Base-by-base conservation (phyloP, 768 basidiomycete species). In the Piloderma croceum region DNA sequence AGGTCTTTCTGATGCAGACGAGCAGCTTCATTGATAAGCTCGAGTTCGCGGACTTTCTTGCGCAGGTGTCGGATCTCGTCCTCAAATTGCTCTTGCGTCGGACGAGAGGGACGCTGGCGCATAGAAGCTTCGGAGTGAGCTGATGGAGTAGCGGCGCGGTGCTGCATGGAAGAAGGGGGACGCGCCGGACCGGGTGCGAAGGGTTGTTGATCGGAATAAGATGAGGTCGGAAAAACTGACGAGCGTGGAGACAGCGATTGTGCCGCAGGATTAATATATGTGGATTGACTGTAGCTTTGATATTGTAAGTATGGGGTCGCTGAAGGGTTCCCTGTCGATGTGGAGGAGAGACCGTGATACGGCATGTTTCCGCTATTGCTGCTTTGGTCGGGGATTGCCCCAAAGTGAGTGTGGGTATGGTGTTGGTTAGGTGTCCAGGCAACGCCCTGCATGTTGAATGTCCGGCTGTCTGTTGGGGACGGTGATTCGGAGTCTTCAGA, bases 31-130 rank as follows among this genome's bases (percentile, higher is more conserved):
- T 77, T 74, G 45, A 74, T 69, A 40, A 70, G 68, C 61, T 88
- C 82, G 25, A 85, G 70, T 45, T 86, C 79, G 15, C 65, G 72
- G 36, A 87, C 64, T 44, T 67, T 71, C 47, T 70, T 74, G 29
- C 74, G 75, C 20, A 88, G 73, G 21, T 60, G 64, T 17, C 61
- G 66, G 33, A 82, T 57, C 51, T 85, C 81, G 5, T 70, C 70
- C 21, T 77, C 71, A 39, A 54, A 42, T 5, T 53, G 44, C 18
- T 60, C 58, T n/a, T 29, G 50, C 13, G 52, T 33, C 17, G 51
- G 41, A 27, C 54, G 56, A 24, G 53, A 43, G 13, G 52, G 33
- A 3, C 55, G 53, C 31, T 48, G 55, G 3, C 61, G 56, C 3
- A 57, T 43, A 18, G 49, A 41, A 51, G 59, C 49, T 18, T 55